phyloP scores from a whole-genome alignment of 2,329 filamentous ascomycete genomes.

The Fusarium protoensiforme region DNA sequence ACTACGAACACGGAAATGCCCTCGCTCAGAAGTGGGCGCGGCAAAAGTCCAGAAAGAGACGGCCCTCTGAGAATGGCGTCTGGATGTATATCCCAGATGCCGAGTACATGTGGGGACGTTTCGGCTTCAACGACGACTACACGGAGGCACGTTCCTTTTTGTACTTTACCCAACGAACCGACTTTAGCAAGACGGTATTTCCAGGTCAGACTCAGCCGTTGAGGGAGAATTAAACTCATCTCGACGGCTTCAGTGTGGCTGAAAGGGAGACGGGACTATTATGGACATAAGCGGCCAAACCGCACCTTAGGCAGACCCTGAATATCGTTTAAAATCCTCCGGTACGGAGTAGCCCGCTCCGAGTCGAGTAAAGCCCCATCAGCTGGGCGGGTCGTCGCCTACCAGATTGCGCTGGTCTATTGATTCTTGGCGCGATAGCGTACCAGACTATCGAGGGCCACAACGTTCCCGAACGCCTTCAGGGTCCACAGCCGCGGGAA shows the following conservation, averaged over 20 bases:
- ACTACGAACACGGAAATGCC: not conserved
- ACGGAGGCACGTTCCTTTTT: not conserved
- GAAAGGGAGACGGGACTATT: not conserved
- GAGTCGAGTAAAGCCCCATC: not conserved
- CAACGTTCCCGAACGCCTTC: not conserved
- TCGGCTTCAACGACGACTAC: not conserved
- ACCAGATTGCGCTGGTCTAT: not conserved
- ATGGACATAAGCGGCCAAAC: not conserved
- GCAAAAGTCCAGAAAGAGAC: not conserved
- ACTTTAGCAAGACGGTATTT: not conserved
- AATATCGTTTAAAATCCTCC: not conserved
- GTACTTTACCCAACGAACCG: not conserved
- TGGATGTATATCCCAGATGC: not conserved
- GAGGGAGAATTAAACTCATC: not conserved
- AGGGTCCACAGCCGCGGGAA: not conserved
- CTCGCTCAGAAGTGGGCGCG: not conserved
- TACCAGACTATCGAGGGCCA: not conserved
- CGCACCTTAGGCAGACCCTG: not conserved
- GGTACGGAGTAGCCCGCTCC: not conserved
- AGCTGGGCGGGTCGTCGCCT: not conserved
- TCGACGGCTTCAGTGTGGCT: not conserved
- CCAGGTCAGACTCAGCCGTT: not conserved
- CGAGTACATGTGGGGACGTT: not conserved
- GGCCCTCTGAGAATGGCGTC: not conserved
- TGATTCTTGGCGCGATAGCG: slow-evolving; percentile 1